These are phyloP conservation scores for Picea sitchensis DNA, from an alignment of 75 land plant species.

Conservation along the genomic window DNA sequence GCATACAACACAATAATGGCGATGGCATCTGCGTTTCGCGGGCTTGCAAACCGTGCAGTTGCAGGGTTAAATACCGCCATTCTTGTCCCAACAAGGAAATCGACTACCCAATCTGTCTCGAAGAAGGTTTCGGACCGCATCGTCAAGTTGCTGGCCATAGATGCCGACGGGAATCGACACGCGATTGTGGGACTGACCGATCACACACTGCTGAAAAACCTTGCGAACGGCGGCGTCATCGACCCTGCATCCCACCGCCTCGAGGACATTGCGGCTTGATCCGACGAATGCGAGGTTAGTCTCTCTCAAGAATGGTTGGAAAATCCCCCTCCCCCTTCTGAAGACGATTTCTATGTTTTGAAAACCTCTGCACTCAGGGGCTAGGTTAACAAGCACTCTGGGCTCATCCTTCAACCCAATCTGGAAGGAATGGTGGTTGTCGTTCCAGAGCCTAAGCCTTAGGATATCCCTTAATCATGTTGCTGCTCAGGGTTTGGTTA, in stretches of 20 bases:
- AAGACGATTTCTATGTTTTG: constrained; percentile 40
- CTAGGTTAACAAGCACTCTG: constrained; percentile 26
- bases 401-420: constrained; percentile 28
- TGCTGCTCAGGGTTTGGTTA: not conserved
- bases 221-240: constrained; percentile 23
- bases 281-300: constrained; percentile 42
- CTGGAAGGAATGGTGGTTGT: constrained; percentile 48
- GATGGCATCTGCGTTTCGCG: constrained; percentile 9
- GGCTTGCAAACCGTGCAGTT: constrained; percentile 5
- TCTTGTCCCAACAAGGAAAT: not conserved
- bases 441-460: constrained; percentile 35
- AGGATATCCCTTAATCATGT: constrained; percentile 27
- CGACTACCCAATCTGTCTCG: not conserved
- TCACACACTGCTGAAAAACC: constrained; percentile 35
- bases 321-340: constrained; percentile 38
- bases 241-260: constrained; percentile 34
- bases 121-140: constrained; percentile 25
- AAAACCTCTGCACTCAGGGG: constrained; percentile 4
- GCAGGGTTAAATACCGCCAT: not conserved
- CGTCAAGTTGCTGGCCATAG: constrained; percentile 32
- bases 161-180: constrained; percentile 26
- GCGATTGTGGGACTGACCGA: constrained; percentile 24
- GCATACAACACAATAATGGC: not conserved
- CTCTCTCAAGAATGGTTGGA: constrained; percentile 38
- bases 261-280: constrained; percentile 36